Conservation (phyloP, 192 early-diverging fungal genomes). For the Glomus cerebriforme region DNA sequence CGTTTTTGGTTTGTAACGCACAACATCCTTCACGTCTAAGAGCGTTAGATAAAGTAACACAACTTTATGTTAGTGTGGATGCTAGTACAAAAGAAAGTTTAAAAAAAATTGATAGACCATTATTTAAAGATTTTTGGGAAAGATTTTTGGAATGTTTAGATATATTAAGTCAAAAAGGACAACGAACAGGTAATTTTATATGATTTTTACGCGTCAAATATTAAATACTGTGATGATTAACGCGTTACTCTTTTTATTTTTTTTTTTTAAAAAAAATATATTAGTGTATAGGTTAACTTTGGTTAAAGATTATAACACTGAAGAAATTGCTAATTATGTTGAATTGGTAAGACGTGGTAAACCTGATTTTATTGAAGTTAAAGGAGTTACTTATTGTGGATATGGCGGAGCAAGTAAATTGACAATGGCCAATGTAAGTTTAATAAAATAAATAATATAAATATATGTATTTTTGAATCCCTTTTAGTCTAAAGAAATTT, state of each 20-base stretch:
- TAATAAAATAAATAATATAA: background rate
- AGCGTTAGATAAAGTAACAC: slow-evolving; percentile 66
- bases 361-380: slow-evolving; percentile 75
- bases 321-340: slow-evolving; percentile 66
- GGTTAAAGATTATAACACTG: slow-evolving; percentile 73
- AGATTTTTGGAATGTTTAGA: slow-evolving; percentile 67
- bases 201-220: background rate
- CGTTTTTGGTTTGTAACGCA: slow-evolving; percentile 77
- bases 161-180: slow-evolving; percentile 63
- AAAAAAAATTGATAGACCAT: slow-evolving; percentile 74
- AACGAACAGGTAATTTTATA: slow-evolving; percentile 49
- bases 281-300: slow-evolving; percentile 70
- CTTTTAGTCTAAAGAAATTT: background rate
- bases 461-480: background rate
- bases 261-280: no score
- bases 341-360: slow-evolving; percentile 62
- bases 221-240: background rate
- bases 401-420: slow-evolving; percentile 64
- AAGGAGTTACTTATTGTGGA: slow-evolving; percentile 78
- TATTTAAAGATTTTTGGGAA: slow-evolving; percentile 81
- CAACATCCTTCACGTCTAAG: slow-evolving; percentile 72
- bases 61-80: slow-evolving; percentile 75
- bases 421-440: slow-evolving; percentile 65
- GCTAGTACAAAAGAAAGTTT: slow-evolving; percentile 74
- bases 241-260: background rate